Base-by-base conservation (phyloP, 208 protist genomes). In the Wallacemonas collosoma region DNA sequence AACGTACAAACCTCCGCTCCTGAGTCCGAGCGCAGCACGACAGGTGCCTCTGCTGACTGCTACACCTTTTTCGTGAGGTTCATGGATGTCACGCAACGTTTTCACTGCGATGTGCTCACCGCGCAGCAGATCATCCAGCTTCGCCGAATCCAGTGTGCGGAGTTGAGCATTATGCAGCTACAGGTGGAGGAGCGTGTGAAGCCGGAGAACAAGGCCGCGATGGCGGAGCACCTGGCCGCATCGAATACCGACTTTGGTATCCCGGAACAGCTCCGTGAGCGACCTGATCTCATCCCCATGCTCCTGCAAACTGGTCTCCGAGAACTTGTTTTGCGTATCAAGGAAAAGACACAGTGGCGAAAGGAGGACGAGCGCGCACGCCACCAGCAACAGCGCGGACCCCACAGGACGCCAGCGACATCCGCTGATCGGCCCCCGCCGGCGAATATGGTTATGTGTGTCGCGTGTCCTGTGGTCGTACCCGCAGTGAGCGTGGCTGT, bases 161-260 rank as follows among this genome's bases (percentile, higher is more conserved):
- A 75, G 74, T 58, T 91, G 48, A 82, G 81, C 64, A 76, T 83
- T 45, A 79, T 94, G 73, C 79, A 88, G 62, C 61, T 88, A 17
- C 76, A 86, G 43, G 79, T 93, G 14, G 79, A 89, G 58, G 68
- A 80, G 48, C 74, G 82, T 3, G 77, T 79, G 9, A 66, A 73
- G 26, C 57, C 73, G 1, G 71, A 44, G 36, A 86, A 93, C 58
- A 80, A 45, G 14, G 81, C 77, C 26, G 67, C 35, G 41, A 79
- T 91, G 38, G 75, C 64, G 26, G 72, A 72, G 9, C 70, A 71
- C 63, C 75, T 89, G 41, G 55, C 45, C 7, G 61, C 58, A 11
- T 67, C 68, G n/a, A 72, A 72, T 51, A 85, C 74, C 48, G 84
- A 94, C 79, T 94, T 94, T 86, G 89, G 89, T 8, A 81, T 94